A percentile compares a stretch with the other conserved stretches of the same genome.
These are phyloP conservation scores for Pestalotiopsis sp. DNA, from an alignment of 2,329 filamentous ascomycete genomes.

Conservation along the genomic window DNA sequence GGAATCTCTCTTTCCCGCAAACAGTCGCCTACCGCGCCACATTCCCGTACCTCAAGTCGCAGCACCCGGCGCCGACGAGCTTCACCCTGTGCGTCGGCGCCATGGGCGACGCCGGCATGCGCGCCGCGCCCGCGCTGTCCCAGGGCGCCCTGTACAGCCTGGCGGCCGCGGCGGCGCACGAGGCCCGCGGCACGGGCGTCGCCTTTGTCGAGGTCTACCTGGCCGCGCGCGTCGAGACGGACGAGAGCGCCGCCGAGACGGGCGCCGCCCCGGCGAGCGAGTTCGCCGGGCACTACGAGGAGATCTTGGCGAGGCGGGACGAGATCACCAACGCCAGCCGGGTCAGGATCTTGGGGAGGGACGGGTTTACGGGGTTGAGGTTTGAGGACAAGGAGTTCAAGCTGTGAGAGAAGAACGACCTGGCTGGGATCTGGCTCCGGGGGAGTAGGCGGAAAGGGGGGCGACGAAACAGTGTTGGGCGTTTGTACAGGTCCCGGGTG, in stretches of 20 bases:
- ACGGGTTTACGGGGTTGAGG: constrained; percentile 9
- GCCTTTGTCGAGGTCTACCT: constrained; percentile 44
- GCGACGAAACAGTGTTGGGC: too few relatives aligned
- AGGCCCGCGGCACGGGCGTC: constrained; percentile 33
- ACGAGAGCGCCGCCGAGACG: constrained; percentile 19
- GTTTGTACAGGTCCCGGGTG: too few relatives aligned
- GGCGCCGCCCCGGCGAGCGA: constrained; percentile 19
- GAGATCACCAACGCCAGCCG: constrained; percentile 14
- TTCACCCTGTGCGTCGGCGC: constrained; percentile 37
- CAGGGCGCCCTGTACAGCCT: constrained; percentile 41
- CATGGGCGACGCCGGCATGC: constrained; percentile 26
- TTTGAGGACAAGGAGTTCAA: constrained; percentile 4
- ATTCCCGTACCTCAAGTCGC: constrained; percentile 34
- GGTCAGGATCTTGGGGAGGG: constrained; percentile 12
- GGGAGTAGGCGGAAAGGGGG: too few relatives aligned
- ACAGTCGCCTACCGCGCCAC: constrained; percentile 34
- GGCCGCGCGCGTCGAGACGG: constrained; percentile 24
- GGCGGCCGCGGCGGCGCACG: constrained; percentile 29
- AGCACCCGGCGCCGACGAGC: constrained; percentile 22
- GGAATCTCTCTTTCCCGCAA: not conserved
- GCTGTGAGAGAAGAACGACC: not conserved
- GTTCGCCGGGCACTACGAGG: constrained; percentile 21
- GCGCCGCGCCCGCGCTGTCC: constrained; percentile 27
- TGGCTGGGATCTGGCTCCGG: not conserved
- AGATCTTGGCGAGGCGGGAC: constrained; percentile 18